Percentiles rank a stretch among this genome's conserved stretches.
Conservation (phyloP, 2,329 filamentous ascomycete genomes). For the Fusarium tuaranense region DNA sequence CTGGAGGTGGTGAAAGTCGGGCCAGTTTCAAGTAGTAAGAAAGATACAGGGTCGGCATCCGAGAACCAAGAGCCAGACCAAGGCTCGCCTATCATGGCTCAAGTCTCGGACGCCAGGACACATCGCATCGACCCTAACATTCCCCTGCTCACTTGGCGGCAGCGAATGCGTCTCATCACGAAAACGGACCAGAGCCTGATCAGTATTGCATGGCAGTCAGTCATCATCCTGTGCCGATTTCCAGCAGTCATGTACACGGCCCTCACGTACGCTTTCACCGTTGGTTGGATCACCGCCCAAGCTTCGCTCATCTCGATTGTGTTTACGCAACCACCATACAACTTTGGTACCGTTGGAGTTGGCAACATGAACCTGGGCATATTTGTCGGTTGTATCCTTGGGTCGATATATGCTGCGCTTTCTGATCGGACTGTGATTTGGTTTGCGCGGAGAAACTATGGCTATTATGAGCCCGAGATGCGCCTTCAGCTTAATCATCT, state of each 20-base stretch:
- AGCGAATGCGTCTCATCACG: constrained; percentile 25
- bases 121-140: constrained; percentile 1
- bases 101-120: background rate
- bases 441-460: constrained; percentile 51
- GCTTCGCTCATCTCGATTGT: constrained; percentile 46
- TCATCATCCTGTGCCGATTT: constrained; percentile 36
- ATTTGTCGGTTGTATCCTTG: constrained; percentile 52
- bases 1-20: background rate
- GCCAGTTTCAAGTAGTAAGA: background rate
- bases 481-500: constrained; percentile 46
- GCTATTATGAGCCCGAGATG: constrained; percentile 58
- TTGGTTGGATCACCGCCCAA: constrained; percentile 51
- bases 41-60: background rate
- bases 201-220: constrained; percentile 4
- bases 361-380: constrained; percentile 40
- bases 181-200: constrained; percentile 27
- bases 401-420: constrained; percentile 50
- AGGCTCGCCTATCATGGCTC: background rate
- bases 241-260: constrained; percentile 52
- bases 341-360: constrained; percentile 36
- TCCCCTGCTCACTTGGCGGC: constrained; percentile 13
- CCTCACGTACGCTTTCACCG: constrained; percentile 50
- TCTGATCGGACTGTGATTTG: constrained; percentile 51
- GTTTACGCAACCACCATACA: constrained; percentile 48
- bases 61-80: background rate